A percentile compares a stretch with the other conserved stretches of the same genome.
phyloP scores from a whole-genome alignment of 2,329 filamentous ascomycete genomes.

The Diaporthe sp. region DNA sequence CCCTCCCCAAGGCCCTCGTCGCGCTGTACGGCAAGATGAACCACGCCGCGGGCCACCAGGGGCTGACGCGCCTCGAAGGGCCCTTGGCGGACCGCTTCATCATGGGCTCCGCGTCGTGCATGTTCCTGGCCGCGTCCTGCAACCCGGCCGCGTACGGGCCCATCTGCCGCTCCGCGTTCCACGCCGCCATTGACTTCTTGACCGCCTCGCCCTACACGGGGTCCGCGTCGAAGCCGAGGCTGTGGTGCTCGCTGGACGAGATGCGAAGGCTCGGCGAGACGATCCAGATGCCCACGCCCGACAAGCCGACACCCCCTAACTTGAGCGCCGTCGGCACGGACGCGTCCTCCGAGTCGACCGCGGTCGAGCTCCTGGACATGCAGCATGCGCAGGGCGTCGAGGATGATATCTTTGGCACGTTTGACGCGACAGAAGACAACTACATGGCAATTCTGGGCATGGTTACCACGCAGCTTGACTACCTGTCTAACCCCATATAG shows the following conservation, averaged over 20 bases:
- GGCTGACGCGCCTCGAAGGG: not conserved
- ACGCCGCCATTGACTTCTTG: slow-evolving; percentile 2
- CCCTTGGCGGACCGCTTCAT: slow-evolving; percentile 12
- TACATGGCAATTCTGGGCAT: slow-evolving; percentile 14
- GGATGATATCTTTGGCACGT: slow-evolving; percentile 7
- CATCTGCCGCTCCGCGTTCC: slow-evolving; percentile 1
- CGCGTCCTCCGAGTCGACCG: slow-evolving; percentile 3
- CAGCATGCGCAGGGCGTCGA: not conserved
- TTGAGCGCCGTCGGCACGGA: not conserved
- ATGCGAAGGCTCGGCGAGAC: slow-evolving; percentile 6
- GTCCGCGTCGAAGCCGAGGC: not conserved
- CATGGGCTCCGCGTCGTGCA: slow-evolving; percentile 9
- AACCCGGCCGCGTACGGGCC: not conserved
- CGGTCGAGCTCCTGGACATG: not conserved
- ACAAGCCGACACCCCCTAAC: slow-evolving; percentile 1
- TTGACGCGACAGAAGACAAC: slow-evolving; percentile 12
- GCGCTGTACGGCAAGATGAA: not conserved
- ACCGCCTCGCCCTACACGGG: not conserved
- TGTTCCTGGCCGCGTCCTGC: slow-evolving; percentile 4
- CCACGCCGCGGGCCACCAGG: not conserved
- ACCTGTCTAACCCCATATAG: slow-evolving; percentile 5
- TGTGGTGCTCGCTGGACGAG: slow-evolving; percentile 15
- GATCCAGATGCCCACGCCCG: slow-evolving; percentile 15
- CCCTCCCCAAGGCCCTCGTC: slow-evolving; percentile 6
- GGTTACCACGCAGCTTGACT: slow-evolving; percentile 4